Conservation (phyloP, 129 eudicot genomes). For the Artemisia tridentata region DNA sequence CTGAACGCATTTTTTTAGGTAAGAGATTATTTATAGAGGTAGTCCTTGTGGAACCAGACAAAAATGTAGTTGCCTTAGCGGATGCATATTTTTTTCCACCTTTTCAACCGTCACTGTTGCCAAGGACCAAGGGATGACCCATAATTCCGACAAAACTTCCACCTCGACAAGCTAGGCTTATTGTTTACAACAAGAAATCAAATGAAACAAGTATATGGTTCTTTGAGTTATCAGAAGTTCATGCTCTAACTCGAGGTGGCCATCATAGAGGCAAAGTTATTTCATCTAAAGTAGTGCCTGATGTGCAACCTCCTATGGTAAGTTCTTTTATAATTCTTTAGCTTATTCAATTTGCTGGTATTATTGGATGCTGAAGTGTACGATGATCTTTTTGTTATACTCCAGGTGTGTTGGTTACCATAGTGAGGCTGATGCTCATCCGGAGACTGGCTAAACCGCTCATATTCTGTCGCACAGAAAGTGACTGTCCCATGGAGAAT, state of each 20-base stretch:
- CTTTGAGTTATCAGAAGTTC: slow-evolving; percentile 65
- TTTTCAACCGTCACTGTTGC: slow-evolving; percentile 58
- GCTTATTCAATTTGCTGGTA: neutral
- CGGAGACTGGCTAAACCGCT: slow-evolving; percentile 85
- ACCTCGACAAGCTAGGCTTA: slow-evolving; percentile 58
- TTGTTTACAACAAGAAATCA: slow-evolving; percentile 57
- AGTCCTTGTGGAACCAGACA: slow-evolving; percentile 53
- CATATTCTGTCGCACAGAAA: slow-evolving; percentile 74
- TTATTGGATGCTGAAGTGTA: neutral
- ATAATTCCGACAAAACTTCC: slow-evolving; percentile 62
- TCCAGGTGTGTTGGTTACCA: slow-evolving; percentile 77
- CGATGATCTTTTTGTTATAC: slow-evolving; percentile 16
- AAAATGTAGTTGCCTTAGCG: slow-evolving; percentile 54
- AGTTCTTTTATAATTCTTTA: neutral
- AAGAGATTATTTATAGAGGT: slow-evolving; percentile 62
- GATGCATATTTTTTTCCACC: slow-evolving; percentile 66
- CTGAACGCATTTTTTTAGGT: slow-evolving; percentile 29
- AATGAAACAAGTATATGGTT: slow-evolving; percentile 70
- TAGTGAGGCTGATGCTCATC: slow-evolving; percentile 72
- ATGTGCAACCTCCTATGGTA: slow-evolving; percentile 74
- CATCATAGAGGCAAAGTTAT: slow-evolving; percentile 71
- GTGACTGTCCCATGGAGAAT: slow-evolving; percentile 81
- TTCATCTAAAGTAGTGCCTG: slow-evolving; percentile 59
- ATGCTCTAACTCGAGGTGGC: slow-evolving; percentile 63
- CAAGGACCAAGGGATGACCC: slow-evolving; percentile 63